Percentiles rank a stretch among this genome's conserved stretches.
Evolutionary conservation across 106 monocot genomes (phyloP).

Genomic region (Acorus gramineus): DNA sequence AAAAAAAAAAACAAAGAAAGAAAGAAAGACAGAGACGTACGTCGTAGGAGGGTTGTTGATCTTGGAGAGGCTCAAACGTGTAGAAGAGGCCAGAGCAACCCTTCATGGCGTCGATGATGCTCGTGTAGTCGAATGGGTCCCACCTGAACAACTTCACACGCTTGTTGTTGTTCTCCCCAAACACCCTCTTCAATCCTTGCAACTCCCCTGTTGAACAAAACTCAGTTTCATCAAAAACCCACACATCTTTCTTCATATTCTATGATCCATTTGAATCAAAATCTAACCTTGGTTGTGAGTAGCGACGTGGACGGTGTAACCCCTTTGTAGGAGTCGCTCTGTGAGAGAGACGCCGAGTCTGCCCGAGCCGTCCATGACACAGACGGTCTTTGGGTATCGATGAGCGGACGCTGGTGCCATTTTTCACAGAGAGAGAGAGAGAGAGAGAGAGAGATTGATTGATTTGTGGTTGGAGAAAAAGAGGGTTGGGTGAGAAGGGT

Average conservation of each 20-base stretch:
- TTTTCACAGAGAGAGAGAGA: not conserved
- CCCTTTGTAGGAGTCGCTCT: slow-evolving; percentile 49
- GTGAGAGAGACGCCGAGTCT: slow-evolving; percentile 50
- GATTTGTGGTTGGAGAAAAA: not conserved
- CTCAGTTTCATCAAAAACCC: too few relatives aligned
- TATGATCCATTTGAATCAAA: not conserved
- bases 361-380: slow-evolving; percentile 75
- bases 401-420: slow-evolving; percentile 6
- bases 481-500: not conserved
- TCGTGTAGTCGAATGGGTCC: slow-evolving; percentile 87
- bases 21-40: too few relatives aligned
- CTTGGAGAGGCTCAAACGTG: too few relatives aligned
- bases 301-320: slow-evolving; percentile 82
- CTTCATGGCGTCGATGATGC: not conserved
- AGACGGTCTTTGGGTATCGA: slow-evolving; percentile 36
- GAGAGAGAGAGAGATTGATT: slow-evolving; percentile 6
- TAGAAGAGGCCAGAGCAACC: slow-evolving; percentile 81
- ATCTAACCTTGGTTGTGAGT: slow-evolving; percentile 21
- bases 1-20: too few relatives aligned
- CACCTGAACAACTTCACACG: slow-evolving; percentile 45
- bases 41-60: too few relatives aligned
- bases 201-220: too few relatives aligned
- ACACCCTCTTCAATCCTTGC: slow-evolving; percentile 12
- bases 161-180: slow-evolving; percentile 14
- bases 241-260: too few relatives aligned